These are phyloP conservation scores for Phialemoniopsis sp. DNA, from an alignment of 2,329 filamentous ascomycete species.

Conservation along the genomic window DNA sequence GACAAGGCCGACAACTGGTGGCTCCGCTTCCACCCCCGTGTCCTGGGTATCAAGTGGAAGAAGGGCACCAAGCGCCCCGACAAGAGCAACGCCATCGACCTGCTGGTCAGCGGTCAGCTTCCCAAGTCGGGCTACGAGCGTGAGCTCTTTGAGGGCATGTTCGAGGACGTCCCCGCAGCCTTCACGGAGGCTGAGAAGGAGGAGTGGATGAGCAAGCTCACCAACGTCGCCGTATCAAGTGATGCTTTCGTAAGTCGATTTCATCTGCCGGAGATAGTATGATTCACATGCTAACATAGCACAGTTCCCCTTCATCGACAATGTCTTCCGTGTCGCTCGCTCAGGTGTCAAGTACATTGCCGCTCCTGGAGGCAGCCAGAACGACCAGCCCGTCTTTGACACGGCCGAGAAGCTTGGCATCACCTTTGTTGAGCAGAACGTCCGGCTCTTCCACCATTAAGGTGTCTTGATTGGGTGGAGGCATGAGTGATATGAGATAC, in stretches of 20 bases:
- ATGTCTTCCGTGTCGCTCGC: conserved; percentile 84
- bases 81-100: conserved; percentile 97
- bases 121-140: conserved; percentile 80
- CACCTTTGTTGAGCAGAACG: conserved; percentile 92
- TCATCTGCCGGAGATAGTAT: background rate
- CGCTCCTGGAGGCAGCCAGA: conserved; percentile 85
- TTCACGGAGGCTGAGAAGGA: conserved; percentile 84
- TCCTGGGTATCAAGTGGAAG: conserved; percentile 90
- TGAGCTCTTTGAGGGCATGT: conserved; percentile 81
- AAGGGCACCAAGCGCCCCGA: conserved; percentile 94
- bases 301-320: conserved; percentile 97
- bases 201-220: conserved; percentile 79
- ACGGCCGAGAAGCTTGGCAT: conserved; percentile 90
- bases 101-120: conserved; percentile 87
- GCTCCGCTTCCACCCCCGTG: conserved; percentile 94
- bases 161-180: conserved; percentile 79
- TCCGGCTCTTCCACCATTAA: conserved; percentile 93
- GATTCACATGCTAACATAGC: background rate
- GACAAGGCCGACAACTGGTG: conserved; percentile 99
- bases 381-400: conserved; percentile 76
- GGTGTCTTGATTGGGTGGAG: background rate
- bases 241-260: conserved; percentile 88
- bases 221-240: conserved; percentile 80
- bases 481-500: conserved; percentile 2
- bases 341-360: conserved; percentile 96